Evolutionary conservation across 768 basidiomycete species (phyloP).

Genomic region (Serendipita vermifera): DNA sequence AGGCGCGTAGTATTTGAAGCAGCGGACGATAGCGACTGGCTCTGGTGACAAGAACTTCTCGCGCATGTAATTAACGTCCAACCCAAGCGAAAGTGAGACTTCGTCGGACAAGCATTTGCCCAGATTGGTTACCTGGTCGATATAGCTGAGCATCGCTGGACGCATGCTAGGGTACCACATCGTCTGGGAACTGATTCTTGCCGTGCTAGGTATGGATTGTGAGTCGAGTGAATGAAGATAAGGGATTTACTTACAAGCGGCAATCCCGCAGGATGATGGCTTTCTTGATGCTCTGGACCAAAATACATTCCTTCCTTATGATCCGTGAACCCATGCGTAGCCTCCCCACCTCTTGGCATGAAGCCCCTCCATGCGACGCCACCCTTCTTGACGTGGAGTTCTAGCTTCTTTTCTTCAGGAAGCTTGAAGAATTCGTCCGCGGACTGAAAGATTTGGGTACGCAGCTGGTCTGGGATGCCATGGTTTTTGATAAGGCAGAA

Average conservation of each 20-base stretch:
- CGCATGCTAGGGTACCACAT: slow-evolving; percentile 8
- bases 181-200: slow-evolving; percentile 10
- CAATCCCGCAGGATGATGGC: slow-evolving; percentile 3
- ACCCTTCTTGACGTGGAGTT: slow-evolving; percentile 15
- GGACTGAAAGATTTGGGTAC: too few species aligned
- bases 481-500: not conserved
- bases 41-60: not conserved
- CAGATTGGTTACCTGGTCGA: not conserved
- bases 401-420: slow-evolving; percentile 14
- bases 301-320: slow-evolving; percentile 17
- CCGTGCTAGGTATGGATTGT: too few species aligned
- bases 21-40: not conserved
- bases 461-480: not conserved
- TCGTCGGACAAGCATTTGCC: not conserved
- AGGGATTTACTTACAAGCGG: too few species aligned
- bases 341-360: slow-evolving; percentile 17
- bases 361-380: slow-evolving; percentile 17
- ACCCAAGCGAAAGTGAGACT: not conserved
- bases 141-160: not conserved
- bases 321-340: slow-evolving; percentile 14
- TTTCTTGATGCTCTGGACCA: slow-evolving; percentile 12
- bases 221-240: too few species aligned
- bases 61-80: not conserved
- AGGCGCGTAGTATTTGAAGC: not conserved
- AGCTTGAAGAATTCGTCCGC: slow-evolving; percentile 6